Percentiles rank a stretch among this genome's conserved stretches.
These are phyloP conservation scores for Ichthyophthirius multifiliis DNA, from an alignment of 169 alveolate genomes.

Conservation along the genomic window DNA sequence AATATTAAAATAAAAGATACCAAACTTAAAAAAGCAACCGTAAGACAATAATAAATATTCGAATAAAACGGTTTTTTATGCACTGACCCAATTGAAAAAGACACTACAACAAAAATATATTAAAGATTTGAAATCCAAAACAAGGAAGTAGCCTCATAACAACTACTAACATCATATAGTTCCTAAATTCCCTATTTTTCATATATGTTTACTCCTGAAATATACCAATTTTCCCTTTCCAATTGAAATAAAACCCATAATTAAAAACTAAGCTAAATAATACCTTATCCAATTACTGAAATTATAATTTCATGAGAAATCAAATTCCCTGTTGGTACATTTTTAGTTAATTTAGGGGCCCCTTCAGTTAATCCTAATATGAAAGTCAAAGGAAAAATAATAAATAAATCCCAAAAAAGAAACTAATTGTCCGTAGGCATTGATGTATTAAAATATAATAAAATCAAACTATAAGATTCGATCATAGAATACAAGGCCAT, in stretches of 20 bases:
- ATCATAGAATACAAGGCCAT: not conserved
- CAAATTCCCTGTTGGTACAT: not conserved
- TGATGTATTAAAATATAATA: not conserved
- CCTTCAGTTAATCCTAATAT: not conserved
- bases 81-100: slow-evolving; percentile 73
- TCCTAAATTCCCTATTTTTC: not conserved
- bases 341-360: not conserved
- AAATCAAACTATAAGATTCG: not conserved
- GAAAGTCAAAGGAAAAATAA: not conserved
- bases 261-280: not conserved
- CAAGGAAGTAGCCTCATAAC: not conserved
- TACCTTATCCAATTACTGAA: not conserved
- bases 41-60: slow-evolving; percentile 40
- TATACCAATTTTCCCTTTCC: not conserved
- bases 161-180: not conserved
- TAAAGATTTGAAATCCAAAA: slow-evolving; percentile 43
- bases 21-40: not conserved
- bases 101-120: slow-evolving; percentile 61
- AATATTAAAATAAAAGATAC: not conserved
- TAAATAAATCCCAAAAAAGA: not conserved
- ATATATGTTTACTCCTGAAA: not conserved
- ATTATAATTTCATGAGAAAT: not conserved
- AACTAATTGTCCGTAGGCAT: not conserved
- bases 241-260: not conserved
- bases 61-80: slow-evolving; percentile 75